phyloP scores from a whole-genome alignment of 768 basidiomycete genomes.

The Fomitopsis serialis region DNA sequence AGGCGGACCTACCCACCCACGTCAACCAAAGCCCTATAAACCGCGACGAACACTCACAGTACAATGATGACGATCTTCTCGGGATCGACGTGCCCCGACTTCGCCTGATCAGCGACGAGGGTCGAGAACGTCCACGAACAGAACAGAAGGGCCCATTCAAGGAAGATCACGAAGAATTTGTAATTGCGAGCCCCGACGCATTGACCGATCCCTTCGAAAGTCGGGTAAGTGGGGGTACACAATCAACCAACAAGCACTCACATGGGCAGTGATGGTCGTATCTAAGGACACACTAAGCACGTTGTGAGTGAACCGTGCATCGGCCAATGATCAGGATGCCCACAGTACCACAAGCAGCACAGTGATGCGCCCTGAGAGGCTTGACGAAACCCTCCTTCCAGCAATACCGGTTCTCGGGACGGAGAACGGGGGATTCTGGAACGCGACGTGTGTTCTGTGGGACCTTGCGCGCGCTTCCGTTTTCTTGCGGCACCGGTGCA shows the following conservation, averaged over 20 bases:
- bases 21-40: neutral
- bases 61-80: conserved; percentile 71
- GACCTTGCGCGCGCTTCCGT: conserved; percentile 5
- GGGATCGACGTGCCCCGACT: conserved; percentile 39
- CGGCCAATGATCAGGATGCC: conserved; percentile 18
- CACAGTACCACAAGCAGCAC: conserved; percentile 77
- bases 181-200: conserved; percentile 93
- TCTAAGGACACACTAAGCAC: conserved; percentile 64
- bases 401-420: conserved; percentile 68
- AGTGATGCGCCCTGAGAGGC: conserved; percentile 76
- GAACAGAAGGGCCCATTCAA: conserved; percentile 55
- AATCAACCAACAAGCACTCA: conserved; percentile 26
- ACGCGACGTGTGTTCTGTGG: conserved; percentile 26
- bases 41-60: conserved; percentile 45
- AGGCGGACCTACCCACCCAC: conserved; percentile 45
- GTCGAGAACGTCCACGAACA: conserved; percentile 60
- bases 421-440: conserved; percentile 41
- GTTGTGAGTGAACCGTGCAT: neutral
- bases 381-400: conserved; percentile 57
- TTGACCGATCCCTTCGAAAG: conserved; percentile 75
- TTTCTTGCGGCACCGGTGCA: neutral
- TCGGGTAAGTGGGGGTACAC: neutral
- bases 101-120: conserved; percentile 35
- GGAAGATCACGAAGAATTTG: conserved; percentile 87
- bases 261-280: conserved; percentile 92